Conservation (phyloP, 169 alveolate genomes). For the Plasmodium relictum region DNA sequence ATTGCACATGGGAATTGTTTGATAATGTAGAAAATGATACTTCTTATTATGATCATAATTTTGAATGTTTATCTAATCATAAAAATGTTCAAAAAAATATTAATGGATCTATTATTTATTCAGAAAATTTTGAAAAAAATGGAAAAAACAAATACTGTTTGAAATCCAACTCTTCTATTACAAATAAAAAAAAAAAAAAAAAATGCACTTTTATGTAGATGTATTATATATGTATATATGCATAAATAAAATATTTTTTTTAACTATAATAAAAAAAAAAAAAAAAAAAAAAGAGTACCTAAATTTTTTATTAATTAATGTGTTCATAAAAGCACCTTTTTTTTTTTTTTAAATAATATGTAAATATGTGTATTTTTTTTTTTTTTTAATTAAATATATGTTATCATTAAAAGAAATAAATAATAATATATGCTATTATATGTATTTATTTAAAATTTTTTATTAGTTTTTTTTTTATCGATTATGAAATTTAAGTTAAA, state of each 20-base stretch:
- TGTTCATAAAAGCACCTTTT: background rate
- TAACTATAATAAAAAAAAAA: no score
- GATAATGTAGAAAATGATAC: conserved; percentile 77
- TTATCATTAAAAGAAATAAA: conserved; percentile 6
- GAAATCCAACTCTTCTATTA: conserved; percentile 25
- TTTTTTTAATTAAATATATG: background rate
- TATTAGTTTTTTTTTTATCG: background rate
- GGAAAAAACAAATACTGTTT: conserved; percentile 21
- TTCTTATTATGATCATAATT: conserved; percentile 64
- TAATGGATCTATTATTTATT: conserved; percentile 21
- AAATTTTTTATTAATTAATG: background rate
- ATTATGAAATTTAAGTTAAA: conserved; percentile 7
- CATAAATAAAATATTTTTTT: background rate
- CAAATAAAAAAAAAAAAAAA: conserved; percentile 73
- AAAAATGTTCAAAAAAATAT: conserved; percentile 20
- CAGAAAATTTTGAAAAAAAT: conserved; percentile 28
- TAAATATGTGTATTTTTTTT: background rate
- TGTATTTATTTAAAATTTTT: background rate
- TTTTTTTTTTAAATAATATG: no score
- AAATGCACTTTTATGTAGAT: conserved; percentile 67
- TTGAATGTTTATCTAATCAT: conserved; percentile 40
- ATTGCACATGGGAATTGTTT: conserved; percentile 78
- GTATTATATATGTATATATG: background rate
- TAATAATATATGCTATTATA: background rate
- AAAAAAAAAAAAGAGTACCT: no score